Evolutionary conservation across 2,329 filamentous ascomycete species (phyloP).

Genomic region (Ophiocordyceps unilateralis): DNA sequence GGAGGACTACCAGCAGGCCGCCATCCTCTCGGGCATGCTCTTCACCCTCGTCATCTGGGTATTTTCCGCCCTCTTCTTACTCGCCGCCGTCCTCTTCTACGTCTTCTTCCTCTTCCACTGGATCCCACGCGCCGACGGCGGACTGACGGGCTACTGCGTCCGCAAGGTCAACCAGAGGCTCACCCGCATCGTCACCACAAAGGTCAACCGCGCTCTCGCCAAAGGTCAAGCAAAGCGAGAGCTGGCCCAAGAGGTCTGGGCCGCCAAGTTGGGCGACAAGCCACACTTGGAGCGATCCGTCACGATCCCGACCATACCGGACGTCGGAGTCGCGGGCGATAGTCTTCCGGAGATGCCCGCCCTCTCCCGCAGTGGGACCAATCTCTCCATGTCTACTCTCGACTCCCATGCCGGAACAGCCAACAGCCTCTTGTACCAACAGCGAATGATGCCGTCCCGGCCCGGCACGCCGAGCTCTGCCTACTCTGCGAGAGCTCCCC

Average conservation of each 20-base stretch:
- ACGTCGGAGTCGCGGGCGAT: conserved; percentile 21
- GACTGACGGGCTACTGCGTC: conserved; percentile 70
- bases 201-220: conserved; percentile 75
- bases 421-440: conserved; percentile 35
- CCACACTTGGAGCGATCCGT: conserved; percentile 35
- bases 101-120: conserved; percentile 84
- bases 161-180: conserved; percentile 81
- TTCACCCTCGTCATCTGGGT: conserved; percentile 87
- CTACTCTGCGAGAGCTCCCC: conserved; percentile 45
- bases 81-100: conserved; percentile 65
- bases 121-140: conserved; percentile 67
- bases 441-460: conserved; percentile 28
- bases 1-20: conserved; percentile 58
- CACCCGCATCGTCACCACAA: conserved; percentile 66
- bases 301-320: conserved; percentile 47
- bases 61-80: conserved; percentile 57
- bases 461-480: conserved; percentile 38
- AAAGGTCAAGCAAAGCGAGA: conserved; percentile 51
- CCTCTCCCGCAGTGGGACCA: conserved; percentile 41
- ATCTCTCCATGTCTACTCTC: conserved; percentile 43
- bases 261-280: conserved; percentile 36
- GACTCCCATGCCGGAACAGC: conserved; percentile 37
- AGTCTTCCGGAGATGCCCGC: conserved; percentile 41
- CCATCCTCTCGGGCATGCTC: conserved; percentile 78
- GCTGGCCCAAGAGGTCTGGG: conserved; percentile 30